A percentile compares a stretch with the other conserved stretches of the same genome.
Evolutionary conservation across 257 asterid genomes (phyloP).

Genomic region (Eustoma russellianum): DNA sequence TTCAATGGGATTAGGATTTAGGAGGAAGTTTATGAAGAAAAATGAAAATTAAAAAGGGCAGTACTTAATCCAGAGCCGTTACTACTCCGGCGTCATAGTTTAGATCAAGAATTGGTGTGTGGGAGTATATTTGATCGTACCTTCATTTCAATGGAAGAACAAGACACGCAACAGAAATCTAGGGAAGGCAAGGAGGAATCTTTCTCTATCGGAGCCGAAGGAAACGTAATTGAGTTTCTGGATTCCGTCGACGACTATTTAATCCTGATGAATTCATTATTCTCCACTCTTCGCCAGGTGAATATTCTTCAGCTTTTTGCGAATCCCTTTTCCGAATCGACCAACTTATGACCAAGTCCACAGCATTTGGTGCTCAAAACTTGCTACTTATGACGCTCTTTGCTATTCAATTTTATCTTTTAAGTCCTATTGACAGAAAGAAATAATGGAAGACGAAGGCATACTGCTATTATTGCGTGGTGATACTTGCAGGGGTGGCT

Average conservation of each 20-base stretch:
- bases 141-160: not conserved
- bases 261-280: conserved; percentile 46
- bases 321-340: not conserved
- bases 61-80: too few species aligned
- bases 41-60: too few species aligned
- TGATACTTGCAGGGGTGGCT: conserved; percentile 60
- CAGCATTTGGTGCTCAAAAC: not conserved
- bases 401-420: not conserved
- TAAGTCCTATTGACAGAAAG: not conserved
- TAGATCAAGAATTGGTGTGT: too few species aligned
- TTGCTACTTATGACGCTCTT: not conserved
- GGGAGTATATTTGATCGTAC: too few species aligned
- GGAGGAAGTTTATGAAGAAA: too few species aligned
- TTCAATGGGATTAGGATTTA: too few species aligned
- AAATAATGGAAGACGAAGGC: not conserved
- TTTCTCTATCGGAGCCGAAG: conserved; percentile 11
- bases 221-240: conserved; percentile 41
- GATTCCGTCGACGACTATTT: conserved; percentile 73
- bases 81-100: not conserved
- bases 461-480: not conserved
- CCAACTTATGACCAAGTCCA: not conserved
- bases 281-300: conserved; percentile 89
- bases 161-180: not conserved
- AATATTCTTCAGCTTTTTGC: not conserved
- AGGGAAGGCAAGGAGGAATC: not conserved